These are phyloP conservation scores for Rhodosporidiobolus sp. DNA, from an alignment of 768 basidiomycete species.

Conservation along the genomic window DNA sequence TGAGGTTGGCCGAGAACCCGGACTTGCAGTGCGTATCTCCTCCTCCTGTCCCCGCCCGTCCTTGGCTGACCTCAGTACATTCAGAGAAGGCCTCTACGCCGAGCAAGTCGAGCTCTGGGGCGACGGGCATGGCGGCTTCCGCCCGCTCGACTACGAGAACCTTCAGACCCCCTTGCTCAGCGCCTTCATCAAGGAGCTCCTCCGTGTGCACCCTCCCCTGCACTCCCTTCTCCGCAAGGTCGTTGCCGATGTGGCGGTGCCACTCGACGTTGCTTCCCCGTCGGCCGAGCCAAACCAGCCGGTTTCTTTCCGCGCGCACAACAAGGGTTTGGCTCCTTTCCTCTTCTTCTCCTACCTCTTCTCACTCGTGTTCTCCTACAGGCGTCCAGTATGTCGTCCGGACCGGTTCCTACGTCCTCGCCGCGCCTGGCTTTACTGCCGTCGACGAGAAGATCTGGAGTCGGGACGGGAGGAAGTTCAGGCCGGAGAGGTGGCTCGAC, in stretches of 20 bases:
- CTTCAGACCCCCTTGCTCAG: slow-evolving; percentile 81
- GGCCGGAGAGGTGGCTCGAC: slow-evolving; percentile 81
- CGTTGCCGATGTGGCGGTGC: slow-evolving; percentile 75
- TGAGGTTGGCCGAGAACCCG: slow-evolving; percentile 74
- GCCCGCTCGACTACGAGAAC: slow-evolving; percentile 78
- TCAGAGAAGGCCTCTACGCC: slow-evolving; percentile 74
- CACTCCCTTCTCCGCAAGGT: slow-evolving; percentile 94
- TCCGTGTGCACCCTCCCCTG: slow-evolving; percentile 89
- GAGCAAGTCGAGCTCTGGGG: slow-evolving; percentile 78
- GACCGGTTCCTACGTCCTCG: slow-evolving; percentile 81
- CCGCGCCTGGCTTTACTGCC: slow-evolving; percentile 81
- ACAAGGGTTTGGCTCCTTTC: slow-evolving; percentile 58
- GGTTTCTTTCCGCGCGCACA: slow-evolving; percentile 15
- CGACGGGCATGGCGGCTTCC: slow-evolving; percentile 68
- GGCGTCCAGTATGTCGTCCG: slow-evolving; percentile 44
- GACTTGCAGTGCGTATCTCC: slow-evolving; percentile 64
- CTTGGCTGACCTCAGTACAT: neutral
- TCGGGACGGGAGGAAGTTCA: slow-evolving; percentile 62
- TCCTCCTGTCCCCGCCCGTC: neutral
- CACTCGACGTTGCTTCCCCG: slow-evolving; percentile 72
- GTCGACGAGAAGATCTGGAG: slow-evolving; percentile 80
- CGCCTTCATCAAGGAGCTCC: slow-evolving; percentile 85
- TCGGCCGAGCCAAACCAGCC: slow-evolving; percentile 51
- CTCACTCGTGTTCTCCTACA: no score
- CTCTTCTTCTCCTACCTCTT: no score